Evolutionary conservation across 768 basidiomycete species (phyloP).

Genomic region (Rhodotorula toruloides): DNA sequence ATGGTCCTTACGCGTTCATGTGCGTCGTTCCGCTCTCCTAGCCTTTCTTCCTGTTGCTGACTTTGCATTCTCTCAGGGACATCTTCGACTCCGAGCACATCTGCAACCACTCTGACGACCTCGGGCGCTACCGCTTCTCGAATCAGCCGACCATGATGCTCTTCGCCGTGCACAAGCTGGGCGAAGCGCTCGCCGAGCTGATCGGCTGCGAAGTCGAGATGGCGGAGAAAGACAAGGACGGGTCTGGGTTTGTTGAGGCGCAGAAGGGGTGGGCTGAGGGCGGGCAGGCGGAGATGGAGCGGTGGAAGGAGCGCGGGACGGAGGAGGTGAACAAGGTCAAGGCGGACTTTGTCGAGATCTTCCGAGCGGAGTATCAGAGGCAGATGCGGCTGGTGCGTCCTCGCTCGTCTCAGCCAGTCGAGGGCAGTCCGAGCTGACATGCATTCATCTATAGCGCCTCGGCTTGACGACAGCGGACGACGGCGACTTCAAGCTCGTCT

Average conservation of each 20-base stretch:
- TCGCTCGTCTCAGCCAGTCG: neutral
- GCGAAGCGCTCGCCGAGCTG: constrained; percentile 65
- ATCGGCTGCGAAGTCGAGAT: constrained; percentile 71
- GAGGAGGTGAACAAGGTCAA: constrained; percentile 61
- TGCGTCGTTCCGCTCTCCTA: neutral
- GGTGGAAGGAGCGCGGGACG: constrained; percentile 60
- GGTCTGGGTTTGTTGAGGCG: constrained; percentile 48
- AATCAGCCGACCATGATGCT: constrained; percentile 52
- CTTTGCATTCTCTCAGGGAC: constrained; percentile 71
- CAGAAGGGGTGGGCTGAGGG: constrained; percentile 62
- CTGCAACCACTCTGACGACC: constrained; percentile 80
- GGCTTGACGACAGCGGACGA: constrained; percentile 59
- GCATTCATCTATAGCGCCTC: constrained; percentile 71
- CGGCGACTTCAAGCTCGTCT: constrained; percentile 61
- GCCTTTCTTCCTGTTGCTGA: neutral
- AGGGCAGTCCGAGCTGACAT: too few relatives aligned
- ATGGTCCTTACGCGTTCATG: constrained; percentile 50
- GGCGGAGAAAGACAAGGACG: constrained; percentile 46
- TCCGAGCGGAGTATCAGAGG: constrained; percentile 60
- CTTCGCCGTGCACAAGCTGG: constrained; percentile 67
- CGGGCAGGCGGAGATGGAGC: constrained; percentile 53
- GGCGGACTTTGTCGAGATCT: constrained; percentile 57
- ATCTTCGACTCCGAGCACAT: constrained; percentile 77
- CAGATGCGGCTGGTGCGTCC: constrained; percentile 52
- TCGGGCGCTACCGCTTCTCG: constrained; percentile 49